A percentile compares a stretch with the other conserved stretches of the same genome.
These are phyloP conservation scores for Rubia occidens DNA, from an alignment of 305 asterid species.

Conservation along the genomic window DNA sequence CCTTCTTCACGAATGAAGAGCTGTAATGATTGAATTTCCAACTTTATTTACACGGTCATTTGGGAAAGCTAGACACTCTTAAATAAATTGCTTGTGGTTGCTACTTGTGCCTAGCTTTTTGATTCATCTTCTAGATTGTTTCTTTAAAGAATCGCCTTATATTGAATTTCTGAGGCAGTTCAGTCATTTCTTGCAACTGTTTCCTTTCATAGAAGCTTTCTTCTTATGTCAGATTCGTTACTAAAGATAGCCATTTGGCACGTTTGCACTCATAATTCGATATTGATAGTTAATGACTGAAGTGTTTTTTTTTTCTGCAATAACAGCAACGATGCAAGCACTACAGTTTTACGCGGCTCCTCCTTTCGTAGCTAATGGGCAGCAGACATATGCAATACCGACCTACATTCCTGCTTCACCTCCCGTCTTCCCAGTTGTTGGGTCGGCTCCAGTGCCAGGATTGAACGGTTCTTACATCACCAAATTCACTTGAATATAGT, in stretches of 20 bases:
- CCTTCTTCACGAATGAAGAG: not conserved
- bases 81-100: not conserved
- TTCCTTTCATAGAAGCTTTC: not conserved
- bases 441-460: constrained; percentile 42
- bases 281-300: not conserved
- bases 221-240: not conserved
- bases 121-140: constrained; percentile 6
- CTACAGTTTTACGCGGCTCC: constrained; percentile 52
- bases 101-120: not conserved
- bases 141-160: not conserved
- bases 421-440: constrained; percentile 39
- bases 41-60: not conserved
- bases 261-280: not conserved
- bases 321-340: constrained; percentile 46
- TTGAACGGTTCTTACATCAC: constrained; percentile 34
- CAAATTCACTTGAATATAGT: constrained; percentile 33
- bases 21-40: not conserved
- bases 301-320: constrained; percentile 29
- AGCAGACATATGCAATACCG: constrained; percentile 45
- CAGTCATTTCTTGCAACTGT: not conserved
- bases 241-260: not conserved
- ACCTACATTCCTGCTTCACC: constrained; percentile 46
- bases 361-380: constrained; percentile 37
- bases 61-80: not conserved
- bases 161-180: not conserved